Evolutionary conservation across 169 alveolate genomes (phyloP).

Genomic region (Plasmodium coatneyi): DNA sequence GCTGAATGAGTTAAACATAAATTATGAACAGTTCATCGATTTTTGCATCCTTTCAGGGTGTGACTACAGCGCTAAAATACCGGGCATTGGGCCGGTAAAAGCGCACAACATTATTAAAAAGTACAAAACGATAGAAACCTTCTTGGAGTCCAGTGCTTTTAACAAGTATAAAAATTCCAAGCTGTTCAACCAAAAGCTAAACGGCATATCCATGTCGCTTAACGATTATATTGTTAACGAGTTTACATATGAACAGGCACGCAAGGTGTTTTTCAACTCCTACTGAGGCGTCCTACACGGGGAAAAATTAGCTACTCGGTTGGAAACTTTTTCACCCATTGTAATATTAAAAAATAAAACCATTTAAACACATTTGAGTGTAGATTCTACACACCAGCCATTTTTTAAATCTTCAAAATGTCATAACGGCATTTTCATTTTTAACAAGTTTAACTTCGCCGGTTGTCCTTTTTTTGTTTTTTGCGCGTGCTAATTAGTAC

Average conservation of each 20-base stretch:
- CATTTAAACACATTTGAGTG: not conserved
- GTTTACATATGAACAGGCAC: conserved; percentile 72
- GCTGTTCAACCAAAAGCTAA: conserved; percentile 32
- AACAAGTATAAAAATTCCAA: conserved; percentile 62
- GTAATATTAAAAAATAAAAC: not conserved
- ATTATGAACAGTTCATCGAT: conserved; percentile 95
- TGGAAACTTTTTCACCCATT: not conserved
- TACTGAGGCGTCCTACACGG: conserved; percentile 3
- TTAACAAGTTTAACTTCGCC: not conserved
- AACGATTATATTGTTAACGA: conserved; percentile 68
- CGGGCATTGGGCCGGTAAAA: conserved; percentile 96
- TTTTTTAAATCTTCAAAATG: not conserved
- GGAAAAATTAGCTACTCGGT: not conserved
- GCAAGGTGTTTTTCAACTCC: conserved; percentile 72
- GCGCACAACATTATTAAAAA: conserved; percentile 94
- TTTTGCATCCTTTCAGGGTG: conserved; percentile 99
- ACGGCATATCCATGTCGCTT: conserved; percentile 51
- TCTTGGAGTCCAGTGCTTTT: conserved; percentile 66
- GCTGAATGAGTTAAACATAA: conserved; percentile 86
- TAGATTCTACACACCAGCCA: not conserved
- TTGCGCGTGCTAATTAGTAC: not conserved
- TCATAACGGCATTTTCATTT: not conserved
- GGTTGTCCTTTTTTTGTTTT: not conserved
- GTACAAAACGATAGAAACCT: conserved; percentile 89
- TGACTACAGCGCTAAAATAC: conserved; percentile 95